Conservation (phyloP, 306 rosid genomes). For the Pyrus betulifolia region DNA sequence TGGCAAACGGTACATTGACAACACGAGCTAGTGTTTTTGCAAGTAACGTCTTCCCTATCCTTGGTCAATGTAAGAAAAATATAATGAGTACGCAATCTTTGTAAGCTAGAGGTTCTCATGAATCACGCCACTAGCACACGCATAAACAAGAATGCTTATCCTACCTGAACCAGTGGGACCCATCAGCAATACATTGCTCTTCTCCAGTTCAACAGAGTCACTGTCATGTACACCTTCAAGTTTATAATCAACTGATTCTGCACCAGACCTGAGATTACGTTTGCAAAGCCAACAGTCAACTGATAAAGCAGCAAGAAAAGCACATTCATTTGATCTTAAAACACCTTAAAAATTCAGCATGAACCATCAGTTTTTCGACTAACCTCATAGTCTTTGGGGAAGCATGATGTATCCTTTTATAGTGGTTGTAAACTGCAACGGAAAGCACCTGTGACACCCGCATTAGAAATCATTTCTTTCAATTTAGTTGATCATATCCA, state of each 20-base stretch:
- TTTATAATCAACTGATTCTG: slow-evolving; percentile 4
- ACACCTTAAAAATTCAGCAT: not conserved
- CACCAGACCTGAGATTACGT: slow-evolving; percentile 12
- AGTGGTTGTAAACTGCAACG: slow-evolving; percentile 75
- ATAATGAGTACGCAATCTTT: not conserved
- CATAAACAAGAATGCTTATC: not conserved
- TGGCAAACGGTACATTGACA: slow-evolving; percentile 65
- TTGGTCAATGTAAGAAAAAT: slow-evolving; percentile 10
- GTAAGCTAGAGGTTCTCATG: not conserved
- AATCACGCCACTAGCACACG: not conserved
- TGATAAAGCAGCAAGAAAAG: not conserved
- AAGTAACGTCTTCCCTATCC: slow-evolving; percentile 65
- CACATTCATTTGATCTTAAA: not conserved
- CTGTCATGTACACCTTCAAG: slow-evolving; percentile 20
- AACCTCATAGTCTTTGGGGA: slow-evolving; percentile 26
- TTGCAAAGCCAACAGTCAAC: not conserved
- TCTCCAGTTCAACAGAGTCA: slow-evolving; percentile 51
- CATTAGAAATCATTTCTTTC: not conserved
- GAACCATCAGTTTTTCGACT: not conserved
- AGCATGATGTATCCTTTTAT: slow-evolving; percentile 43
- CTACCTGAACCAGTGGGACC: slow-evolving; percentile 78
- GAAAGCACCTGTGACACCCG: slow-evolving; percentile 49
- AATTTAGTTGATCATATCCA: not conserved
- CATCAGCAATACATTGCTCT: slow-evolving; percentile 57
- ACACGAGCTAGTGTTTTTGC: slow-evolving; percentile 74